Percentiles rank a stretch among this genome's conserved stretches.
Conservation (phyloP, 805 yeast genomes). For the Schwanniomyces pseudopolymorphus region DNA sequence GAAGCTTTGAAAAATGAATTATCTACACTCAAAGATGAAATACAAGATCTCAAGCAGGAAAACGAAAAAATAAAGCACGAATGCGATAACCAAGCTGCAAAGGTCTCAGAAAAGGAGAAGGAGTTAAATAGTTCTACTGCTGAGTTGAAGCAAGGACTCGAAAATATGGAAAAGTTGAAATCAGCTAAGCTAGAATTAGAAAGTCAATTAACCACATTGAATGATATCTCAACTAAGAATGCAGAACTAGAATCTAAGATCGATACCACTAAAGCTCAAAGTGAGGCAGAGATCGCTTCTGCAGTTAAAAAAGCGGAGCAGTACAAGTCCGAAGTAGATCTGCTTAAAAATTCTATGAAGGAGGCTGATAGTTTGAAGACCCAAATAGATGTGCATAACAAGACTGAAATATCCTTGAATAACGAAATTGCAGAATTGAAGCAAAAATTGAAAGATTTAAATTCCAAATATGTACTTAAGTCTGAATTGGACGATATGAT, state of each 20-base stretch:
- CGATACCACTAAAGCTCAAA: not conserved
- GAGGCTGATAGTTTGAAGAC: not conserved
- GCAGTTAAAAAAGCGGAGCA: not conserved
- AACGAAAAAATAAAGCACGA: not conserved
- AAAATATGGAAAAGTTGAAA: not conserved
- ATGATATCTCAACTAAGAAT: not conserved
- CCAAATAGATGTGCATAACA: not conserved
- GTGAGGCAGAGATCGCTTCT: not conserved
- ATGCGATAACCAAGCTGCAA: not conserved
- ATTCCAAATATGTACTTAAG: slow-evolving; percentile 37
- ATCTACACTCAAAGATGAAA: not conserved
- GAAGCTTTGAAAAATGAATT: not conserved
- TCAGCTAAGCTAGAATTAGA: not conserved
- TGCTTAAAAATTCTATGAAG: not conserved
- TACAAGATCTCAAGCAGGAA: not conserved
- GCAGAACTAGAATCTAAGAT: not conserved
- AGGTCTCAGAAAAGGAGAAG: not conserved
- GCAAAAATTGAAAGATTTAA: slow-evolving; percentile 5
- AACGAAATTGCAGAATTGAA: slow-evolving; percentile 4
- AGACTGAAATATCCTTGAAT: not conserved
- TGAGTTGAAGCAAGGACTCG: slow-evolving; percentile 2
- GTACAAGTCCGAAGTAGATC: not conserved
- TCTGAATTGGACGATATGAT: slow-evolving; percentile 71
- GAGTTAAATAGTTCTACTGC: slow-evolving; percentile 4
- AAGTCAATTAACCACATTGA: not conserved